Evolutionary conservation across 305 asterid species (phyloP).

Genomic region (Coffea humblotiana): DNA sequence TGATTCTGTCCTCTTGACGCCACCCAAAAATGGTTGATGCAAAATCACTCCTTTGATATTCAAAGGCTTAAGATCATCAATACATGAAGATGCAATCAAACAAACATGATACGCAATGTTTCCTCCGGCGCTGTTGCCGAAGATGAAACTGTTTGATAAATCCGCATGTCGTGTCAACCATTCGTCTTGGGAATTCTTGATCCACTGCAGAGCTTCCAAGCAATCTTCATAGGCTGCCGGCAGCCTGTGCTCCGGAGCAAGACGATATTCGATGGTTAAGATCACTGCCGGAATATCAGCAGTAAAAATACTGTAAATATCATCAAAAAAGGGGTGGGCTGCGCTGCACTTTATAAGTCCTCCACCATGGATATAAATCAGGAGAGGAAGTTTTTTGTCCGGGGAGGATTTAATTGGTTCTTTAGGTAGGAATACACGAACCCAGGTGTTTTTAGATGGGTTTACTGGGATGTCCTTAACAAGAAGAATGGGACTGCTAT

Average conservation of each 20-base stretch:
- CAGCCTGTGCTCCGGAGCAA: constrained; percentile 47
- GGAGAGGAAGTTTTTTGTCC: neutral
- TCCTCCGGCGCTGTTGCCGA: constrained; percentile 28
- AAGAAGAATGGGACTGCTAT: neutral
- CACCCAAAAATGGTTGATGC: constrained; percentile 50
- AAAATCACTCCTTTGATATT: constrained; percentile 46
- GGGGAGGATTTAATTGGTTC: neutral
- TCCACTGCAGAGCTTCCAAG: constrained; percentile 36
- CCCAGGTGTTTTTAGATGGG: neutral
- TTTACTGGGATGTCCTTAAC: constrained; percentile 15
- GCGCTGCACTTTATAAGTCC: constrained; percentile 35
- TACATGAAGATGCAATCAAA: constrained; percentile 9
- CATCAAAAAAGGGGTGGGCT: constrained; percentile 16
- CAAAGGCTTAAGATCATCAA: constrained; percentile 32
- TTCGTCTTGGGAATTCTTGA: constrained; percentile 7
- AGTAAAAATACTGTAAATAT: constrained; percentile 18
- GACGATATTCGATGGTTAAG: constrained; percentile 40
- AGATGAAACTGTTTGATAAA: constrained; percentile 9
- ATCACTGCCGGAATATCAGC: constrained; percentile 23
- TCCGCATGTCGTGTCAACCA: constrained; percentile 6
- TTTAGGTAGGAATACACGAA: constrained; percentile 7
- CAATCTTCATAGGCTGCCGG: constrained; percentile 53
- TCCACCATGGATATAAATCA: constrained; percentile 39
- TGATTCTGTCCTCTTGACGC: constrained; percentile 35
- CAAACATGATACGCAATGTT: constrained; percentile 45